Evolutionary conservation across 2,329 filamentous ascomycete genomes (phyloP).

Genomic region (Fusarium sp.): DNA sequence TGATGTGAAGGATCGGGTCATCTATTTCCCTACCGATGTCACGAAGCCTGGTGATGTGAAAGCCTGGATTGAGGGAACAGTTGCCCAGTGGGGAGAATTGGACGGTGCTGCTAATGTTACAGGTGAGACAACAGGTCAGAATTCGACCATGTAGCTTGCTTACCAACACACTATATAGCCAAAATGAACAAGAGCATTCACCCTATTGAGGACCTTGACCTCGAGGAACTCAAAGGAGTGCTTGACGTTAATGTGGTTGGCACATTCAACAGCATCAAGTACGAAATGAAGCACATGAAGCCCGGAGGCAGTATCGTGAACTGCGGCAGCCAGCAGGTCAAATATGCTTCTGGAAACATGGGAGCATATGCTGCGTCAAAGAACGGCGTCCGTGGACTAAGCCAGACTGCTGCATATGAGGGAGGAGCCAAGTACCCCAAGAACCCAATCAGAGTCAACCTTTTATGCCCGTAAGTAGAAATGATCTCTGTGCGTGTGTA

Average conservation of each 20-base stretch:
- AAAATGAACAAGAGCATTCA: conserved; percentile 44
- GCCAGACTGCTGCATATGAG: conserved; percentile 43
- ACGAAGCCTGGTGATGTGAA: conserved; percentile 47
- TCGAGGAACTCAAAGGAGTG: conserved; percentile 38
- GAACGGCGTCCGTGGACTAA: conserved; percentile 45
- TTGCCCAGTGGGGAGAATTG: conserved; percentile 47
- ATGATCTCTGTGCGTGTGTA: accelerated
- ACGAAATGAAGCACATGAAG: conserved; percentile 49
- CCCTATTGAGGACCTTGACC: conserved; percentile 37
- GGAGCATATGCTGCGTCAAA: conserved; percentile 49
- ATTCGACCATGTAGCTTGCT: not conserved
- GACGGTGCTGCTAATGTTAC: conserved; percentile 52
- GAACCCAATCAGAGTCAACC: conserved; percentile 41
- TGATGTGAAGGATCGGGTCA: conserved; percentile 34
- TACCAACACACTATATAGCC: not conserved
- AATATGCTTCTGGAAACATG: conserved; percentile 49
- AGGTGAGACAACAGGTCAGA: conserved; percentile 33
- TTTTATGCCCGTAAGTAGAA: conserved; percentile 35
- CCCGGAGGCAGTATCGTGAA: conserved; percentile 59
- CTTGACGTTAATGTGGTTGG: conserved; percentile 42
- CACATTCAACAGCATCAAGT: conserved; percentile 43
- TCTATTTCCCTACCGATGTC: conserved; percentile 45
- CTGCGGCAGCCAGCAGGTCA: conserved; percentile 55
- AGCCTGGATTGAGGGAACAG: conserved; percentile 47
- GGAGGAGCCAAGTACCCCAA: conserved; percentile 40